Evolutionary conservation across 805 yeast species (phyloP).

Genomic region (Tetrapisispora arboricola): DNA sequence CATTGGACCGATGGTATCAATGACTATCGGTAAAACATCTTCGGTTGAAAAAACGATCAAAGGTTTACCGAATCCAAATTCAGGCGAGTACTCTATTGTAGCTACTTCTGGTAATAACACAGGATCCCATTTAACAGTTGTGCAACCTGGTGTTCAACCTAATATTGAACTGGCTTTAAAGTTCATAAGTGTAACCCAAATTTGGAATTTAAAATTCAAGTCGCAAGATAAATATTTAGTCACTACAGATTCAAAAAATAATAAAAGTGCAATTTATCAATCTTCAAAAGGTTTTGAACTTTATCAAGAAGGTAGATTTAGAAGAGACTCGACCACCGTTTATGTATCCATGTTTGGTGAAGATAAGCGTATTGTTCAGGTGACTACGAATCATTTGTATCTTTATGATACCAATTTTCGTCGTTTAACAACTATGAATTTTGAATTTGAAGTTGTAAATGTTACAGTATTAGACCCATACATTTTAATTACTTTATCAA

Average conservation of each 20-base stretch:
- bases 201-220: slow-evolving; percentile 54
- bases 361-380: slow-evolving; percentile 57
- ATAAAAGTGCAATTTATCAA: slow-evolving; percentile 59
- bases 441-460: slow-evolving; percentile 52
- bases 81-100: slow-evolving; percentile 54
- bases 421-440: slow-evolving; percentile 39
- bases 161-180: slow-evolving; percentile 54
- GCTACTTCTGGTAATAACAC: slow-evolving; percentile 57
- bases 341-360: slow-evolving; percentile 51
- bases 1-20: slow-evolving; percentile 63
- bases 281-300: slow-evolving; percentile 53
- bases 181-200: slow-evolving; percentile 59
- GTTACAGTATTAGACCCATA: slow-evolving; percentile 55
- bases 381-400: slow-evolving; percentile 54
- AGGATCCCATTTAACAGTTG: slow-evolving; percentile 46
- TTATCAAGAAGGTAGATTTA: slow-evolving; percentile 51
- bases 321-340: slow-evolving; percentile 52
- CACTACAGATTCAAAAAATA: slow-evolving; percentile 57
- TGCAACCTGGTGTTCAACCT: slow-evolving; percentile 64
- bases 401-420: slow-evolving; percentile 55
- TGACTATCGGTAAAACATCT: slow-evolving; percentile 49
- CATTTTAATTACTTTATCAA: slow-evolving; percentile 50
- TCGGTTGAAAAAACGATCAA: slow-evolving; percentile 44
- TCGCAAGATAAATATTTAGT: slow-evolving; percentile 48
- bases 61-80: slow-evolving; percentile 61